Base-by-base conservation (phyloP, 2,329 filamentous ascomycete genomes). In the Penicillium aurantiogriseum region DNA sequence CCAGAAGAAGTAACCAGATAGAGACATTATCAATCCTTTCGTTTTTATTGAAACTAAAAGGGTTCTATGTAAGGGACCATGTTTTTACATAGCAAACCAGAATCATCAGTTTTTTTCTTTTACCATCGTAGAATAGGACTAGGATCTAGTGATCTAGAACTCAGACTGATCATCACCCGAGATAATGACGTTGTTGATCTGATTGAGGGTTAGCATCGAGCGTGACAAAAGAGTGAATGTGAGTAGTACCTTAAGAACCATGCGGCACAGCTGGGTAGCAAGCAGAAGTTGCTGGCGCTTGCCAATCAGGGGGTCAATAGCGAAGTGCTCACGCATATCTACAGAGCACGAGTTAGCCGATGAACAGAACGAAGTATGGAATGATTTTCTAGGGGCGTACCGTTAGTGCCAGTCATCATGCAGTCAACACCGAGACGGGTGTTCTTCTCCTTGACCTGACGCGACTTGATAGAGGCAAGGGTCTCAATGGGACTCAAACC, bases 311-410 rank as follows among this genome's bases (percentile, higher is more conserved):
- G 94, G 95, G 74, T 99, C 94, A 73, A 99, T 97, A 65, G 97
- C 94, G 77, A 99, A 99, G 65, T 94, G 90, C 67, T 96, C 88
- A 80, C 89, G 92, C 94, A 99, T 99, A 79, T 97, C 88, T 87
- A 71, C 25, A 50, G 19, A n/a, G 36, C 40, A 17, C 4, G 43
- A 15, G 46, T 64, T 57, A 66, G 57, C 33, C 2, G 2, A 25
- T 17, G 39, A 47, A 58, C 35, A 46, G 15, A 17, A 19, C 31
- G 13, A n/a, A 11, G 17, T 15, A 31, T 19, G 21, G 5, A 40
- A 27, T 36, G 15, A 2, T 15, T n/a, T 11, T 13, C n/a, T 46
- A 27, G 57, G 43, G 40, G 59, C 82, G 76, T 77, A 87, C 85
- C 85, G 78, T 97, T 97, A 80, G 84, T 92, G 67, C 94, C 94